Percentiles rank a stretch among this genome's conserved stretches.
Evolutionary conservation across 2,329 filamentous ascomycete genomes (phyloP).

Genomic region (Aspergillus brasiliensis): DNA sequence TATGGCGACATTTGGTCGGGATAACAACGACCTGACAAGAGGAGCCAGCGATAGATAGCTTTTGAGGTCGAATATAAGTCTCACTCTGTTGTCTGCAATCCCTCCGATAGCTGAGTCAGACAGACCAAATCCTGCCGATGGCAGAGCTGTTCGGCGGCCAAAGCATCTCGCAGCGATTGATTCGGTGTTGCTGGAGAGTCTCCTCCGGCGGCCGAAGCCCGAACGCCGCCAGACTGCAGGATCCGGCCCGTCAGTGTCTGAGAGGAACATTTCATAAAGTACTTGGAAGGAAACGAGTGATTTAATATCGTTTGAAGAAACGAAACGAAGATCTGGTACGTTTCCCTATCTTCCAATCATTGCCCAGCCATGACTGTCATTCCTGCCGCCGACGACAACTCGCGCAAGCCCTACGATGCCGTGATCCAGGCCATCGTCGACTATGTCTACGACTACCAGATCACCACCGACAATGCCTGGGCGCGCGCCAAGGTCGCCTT

Average conservation of each 20-base stretch:
- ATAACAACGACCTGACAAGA: background rate
- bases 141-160: background rate
- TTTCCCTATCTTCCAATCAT: background rate
- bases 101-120: background rate
- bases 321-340: background rate
- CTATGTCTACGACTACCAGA: constrained; percentile 25
- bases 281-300: too few species aligned
- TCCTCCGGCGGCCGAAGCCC: background rate
- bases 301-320: too few species aligned
- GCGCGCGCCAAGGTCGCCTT: constrained; percentile 22
- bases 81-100: background rate
- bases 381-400: constrained; percentile 1
- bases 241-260: background rate
- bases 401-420: background rate
- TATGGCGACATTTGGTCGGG: background rate
- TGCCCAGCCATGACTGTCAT: background rate
- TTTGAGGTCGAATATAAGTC: background rate
- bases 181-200: background rate
- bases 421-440: constrained; percentile 22
- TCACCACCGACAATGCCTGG: constrained; percentile 23
- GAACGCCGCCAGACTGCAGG: background rate
- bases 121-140: background rate
- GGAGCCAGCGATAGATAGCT: background rate
- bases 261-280: too few species aligned
- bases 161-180: background rate